Conservation (phyloP, 1,284 basidiomycete species). For the Pseudozyma sp. region DNA sequence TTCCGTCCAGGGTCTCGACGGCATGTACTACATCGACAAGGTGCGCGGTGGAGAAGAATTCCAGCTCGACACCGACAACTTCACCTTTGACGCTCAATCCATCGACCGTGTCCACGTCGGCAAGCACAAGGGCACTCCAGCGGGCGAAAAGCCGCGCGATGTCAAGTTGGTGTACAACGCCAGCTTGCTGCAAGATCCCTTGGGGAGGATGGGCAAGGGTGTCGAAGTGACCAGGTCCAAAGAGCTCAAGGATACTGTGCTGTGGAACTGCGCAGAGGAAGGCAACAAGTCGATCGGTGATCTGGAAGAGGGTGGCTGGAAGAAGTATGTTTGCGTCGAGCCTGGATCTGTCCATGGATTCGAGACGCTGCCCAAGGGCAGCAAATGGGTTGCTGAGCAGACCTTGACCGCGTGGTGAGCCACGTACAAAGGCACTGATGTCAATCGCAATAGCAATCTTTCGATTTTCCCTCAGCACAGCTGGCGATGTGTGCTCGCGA, state of each 20-base stretch:
- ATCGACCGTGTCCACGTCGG: constrained; percentile 51
- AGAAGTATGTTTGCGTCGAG: constrained; percentile 69
- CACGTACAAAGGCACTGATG: too few species aligned
- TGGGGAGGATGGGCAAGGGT: constrained; percentile 43
- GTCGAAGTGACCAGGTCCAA: constrained; percentile 47
- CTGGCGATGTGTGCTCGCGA: background rate
- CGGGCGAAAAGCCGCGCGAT: constrained; percentile 27
- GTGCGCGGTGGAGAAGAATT: constrained; percentile 26
- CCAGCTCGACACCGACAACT: constrained; percentile 29
- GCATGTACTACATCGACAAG: constrained; percentile 55
- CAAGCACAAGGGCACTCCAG: constrained; percentile 15
- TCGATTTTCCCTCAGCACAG: too few species aligned
- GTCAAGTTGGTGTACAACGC: constrained; percentile 49
- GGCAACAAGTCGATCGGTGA: constrained; percentile 67
- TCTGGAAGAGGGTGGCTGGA: constrained; percentile 67
- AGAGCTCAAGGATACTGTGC: constrained; percentile 52
- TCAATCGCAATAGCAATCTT: too few species aligned
- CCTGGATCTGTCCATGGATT: constrained; percentile 66
- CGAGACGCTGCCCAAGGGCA: constrained; percentile 60
- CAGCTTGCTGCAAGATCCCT: constrained; percentile 27
- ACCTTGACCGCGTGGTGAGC: constrained; percentile 44
- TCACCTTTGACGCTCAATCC: constrained; percentile 37
- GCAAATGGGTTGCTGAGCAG: constrained; percentile 42
- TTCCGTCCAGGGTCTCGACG: constrained; percentile 46
- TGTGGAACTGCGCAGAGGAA: constrained; percentile 69